Percentiles rank a stretch among this genome's conserved stretches.
These are phyloP conservation scores for Candida sonorensis DNA, from an alignment of 805 yeast species.

Conservation along the genomic window DNA sequence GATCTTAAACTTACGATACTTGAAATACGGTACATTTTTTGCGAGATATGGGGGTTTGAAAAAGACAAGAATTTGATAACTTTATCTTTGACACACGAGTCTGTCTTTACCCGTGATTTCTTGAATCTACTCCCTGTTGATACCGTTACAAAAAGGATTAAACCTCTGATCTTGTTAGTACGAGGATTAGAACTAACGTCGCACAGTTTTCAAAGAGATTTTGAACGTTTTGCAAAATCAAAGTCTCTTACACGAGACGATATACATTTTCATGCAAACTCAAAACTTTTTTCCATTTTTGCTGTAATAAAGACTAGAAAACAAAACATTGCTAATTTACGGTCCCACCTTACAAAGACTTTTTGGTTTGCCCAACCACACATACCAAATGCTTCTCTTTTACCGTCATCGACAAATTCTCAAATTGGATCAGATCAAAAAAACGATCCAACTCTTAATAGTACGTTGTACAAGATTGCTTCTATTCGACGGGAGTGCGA, in stretches of 20 bases:
- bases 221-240: conserved; percentile 3
- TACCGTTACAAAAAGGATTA: conserved; percentile 2
- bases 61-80: too few relatives aligned
- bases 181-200: conserved; percentile 2
- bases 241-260: conserved; percentile 11
- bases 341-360: too few relatives aligned
- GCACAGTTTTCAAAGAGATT: conserved; percentile 5
- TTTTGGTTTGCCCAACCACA: conserved; percentile 30
- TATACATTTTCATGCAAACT: conserved; percentile 16
- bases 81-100: too few relatives aligned
- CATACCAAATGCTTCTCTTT: neutral
- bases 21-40: too few relatives aligned
- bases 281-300: too few relatives aligned
- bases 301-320: too few relatives aligned
- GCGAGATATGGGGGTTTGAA: too few relatives aligned
- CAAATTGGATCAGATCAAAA: too few relatives aligned
- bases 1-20: too few relatives aligned
- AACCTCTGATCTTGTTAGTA: conserved; percentile 3
- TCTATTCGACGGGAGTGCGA: conserved; percentile 1
- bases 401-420: too few relatives aligned
- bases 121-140: conserved; percentile 1
- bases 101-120: conserved; percentile 4
- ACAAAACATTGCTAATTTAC: too few relatives aligned
- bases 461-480: conserved; percentile 1
- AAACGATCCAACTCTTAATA: neutral